These are phyloP conservation scores for Fusarium equiseti DNA, from an alignment of 2,329 filamentous ascomycete genomes.

Conservation along the genomic window DNA sequence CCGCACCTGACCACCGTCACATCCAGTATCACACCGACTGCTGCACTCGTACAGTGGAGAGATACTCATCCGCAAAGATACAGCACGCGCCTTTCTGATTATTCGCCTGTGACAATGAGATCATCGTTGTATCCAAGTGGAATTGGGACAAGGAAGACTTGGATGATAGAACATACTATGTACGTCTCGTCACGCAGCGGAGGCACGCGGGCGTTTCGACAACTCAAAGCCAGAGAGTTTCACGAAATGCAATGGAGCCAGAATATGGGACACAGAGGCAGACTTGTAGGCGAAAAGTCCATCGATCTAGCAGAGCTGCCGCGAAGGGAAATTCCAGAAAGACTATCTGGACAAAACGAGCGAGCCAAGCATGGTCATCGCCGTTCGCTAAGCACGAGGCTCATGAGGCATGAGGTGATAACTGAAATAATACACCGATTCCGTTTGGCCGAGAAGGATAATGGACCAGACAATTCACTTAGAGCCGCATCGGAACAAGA, in stretches of 20 bases:
- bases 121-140: constrained; percentile 32
- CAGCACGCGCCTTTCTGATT: constrained; percentile 56
- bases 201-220: constrained; percentile 55
- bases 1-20: constrained; percentile 61
- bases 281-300: constrained; percentile 51
- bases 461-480: not conserved
- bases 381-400: constrained; percentile 11
- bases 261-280: constrained; percentile 47
- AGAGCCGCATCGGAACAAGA: not conserved
- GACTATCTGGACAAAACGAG: not conserved
- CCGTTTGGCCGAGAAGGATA: constrained; percentile 9
- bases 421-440: constrained; percentile 24
- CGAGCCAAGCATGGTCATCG: not conserved
- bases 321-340: constrained; percentile 2
- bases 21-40: constrained; percentile 56
- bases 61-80: constrained; percentile 54
- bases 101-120: constrained; percentile 39
- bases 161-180: constrained; percentile 59
- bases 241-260: constrained; percentile 58
- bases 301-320: constrained; percentile 33
- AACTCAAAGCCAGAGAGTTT: constrained; percentile 55
- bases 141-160: constrained; percentile 56
- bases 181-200: constrained; percentile 55
- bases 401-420: constrained; percentile 9
- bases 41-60: constrained; percentile 54